Base-by-base conservation (phyloP, 2,329 filamentous ascomycete species). In the Cadophora gregata region DNA sequence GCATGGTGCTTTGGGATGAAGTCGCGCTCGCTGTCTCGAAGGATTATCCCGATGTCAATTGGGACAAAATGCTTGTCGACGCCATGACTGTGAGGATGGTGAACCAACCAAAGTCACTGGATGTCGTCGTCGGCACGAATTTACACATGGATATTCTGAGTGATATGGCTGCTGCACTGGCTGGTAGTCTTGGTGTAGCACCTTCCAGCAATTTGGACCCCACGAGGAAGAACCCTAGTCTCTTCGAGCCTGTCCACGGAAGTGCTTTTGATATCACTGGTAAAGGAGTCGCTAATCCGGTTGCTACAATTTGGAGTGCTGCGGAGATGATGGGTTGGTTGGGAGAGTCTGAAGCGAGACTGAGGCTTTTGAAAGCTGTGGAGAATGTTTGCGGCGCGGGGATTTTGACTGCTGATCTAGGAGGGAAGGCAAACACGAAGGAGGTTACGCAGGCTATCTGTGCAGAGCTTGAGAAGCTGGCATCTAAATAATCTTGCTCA, bases 131-230 rank as follows among this genome's bases (percentile, higher is more conserved):
- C 24, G 87, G 86, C 2, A 88, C 86, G 1, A 90, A 90, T 71
- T 74, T 89, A 19, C 81, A 83, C 67, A 88, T 87, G 6, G 89
- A 91, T 68, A 90, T 91, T 59, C 83, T 92, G 4, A 90, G 88
- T 0, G 90, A 92, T 73, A 80, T 92, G 24, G 90, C 89, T 5
- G 89, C 90, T 14, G 88, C 89, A 0, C 79, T 92, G 8, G 89
- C 89, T 2, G 90, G 90, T 0, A 88, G 85, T 3, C 92, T 92
- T 67, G 89, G 90, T 7, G 91, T 92, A 65, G 90, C 90, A 3
- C 89, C 90, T 2, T 90, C 89, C 0, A 86, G 83, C 56, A 91
- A 91, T 71, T 80, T 92, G 0, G 89, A 92, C 70, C 89, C 89
- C 0, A 80, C 78, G 0, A 75, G 85, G 75, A 29, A 84, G 77